phyloP scores from a whole-genome alignment of 108 stramenopile species.

The Fragilaria radians region DNA sequence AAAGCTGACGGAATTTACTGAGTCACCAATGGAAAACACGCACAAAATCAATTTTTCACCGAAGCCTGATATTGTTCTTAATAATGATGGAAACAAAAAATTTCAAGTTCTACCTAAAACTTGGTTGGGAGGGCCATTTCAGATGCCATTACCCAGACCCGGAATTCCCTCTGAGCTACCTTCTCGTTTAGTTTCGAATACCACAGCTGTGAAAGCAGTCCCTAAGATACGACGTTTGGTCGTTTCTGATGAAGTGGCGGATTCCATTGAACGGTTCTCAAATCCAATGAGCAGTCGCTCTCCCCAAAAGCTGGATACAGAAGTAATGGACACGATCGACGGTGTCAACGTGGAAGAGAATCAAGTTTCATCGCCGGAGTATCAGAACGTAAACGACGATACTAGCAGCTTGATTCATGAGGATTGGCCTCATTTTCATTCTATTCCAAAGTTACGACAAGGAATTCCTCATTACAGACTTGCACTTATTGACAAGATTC shows the following conservation, averaged over 20 bases:
- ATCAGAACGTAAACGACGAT: no score
- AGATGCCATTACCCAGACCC: background rate
- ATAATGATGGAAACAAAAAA: no score
- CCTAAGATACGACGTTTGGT: background rate
- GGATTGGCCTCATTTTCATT: slow-evolving; percentile 45
- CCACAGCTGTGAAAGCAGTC: background rate
- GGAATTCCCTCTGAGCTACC: background rate
- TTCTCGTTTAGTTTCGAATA: background rate
- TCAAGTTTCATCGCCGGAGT: no score
- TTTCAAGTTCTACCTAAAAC: background rate
- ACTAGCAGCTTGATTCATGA: background rate
- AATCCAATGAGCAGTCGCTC: background rate
- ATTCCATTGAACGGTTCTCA: background rate
- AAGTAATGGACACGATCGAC: slow-evolving; percentile 26
- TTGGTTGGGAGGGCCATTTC: background rate
- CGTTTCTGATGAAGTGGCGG: background rate
- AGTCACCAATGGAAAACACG: no score
- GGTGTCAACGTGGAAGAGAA: no score
- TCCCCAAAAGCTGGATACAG: background rate
- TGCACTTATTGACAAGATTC: slow-evolving; percentile 45
- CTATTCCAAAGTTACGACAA: slow-evolving; percentile 36
- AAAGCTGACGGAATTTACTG: no score
- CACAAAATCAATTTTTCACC: no score
- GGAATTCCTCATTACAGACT: slow-evolving; percentile 71
- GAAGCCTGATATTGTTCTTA: no score